Percentiles rank a stretch among this genome's conserved stretches.
phyloP scores from a whole-genome alignment of 306 rosid species.

The Castanea crenata region DNA sequence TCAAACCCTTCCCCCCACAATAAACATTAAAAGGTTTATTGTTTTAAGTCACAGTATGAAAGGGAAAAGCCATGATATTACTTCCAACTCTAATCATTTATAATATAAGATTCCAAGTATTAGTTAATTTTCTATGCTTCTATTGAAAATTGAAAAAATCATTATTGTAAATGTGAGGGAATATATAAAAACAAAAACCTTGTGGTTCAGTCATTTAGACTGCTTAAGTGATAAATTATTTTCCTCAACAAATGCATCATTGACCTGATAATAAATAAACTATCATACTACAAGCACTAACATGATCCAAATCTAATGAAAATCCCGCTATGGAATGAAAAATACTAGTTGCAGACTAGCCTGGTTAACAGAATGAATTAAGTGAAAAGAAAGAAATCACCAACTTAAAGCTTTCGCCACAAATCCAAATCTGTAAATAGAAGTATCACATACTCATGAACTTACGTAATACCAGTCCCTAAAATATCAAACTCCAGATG shows the following conservation, averaged over 20 bases:
- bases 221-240: neutral
- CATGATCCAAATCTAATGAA: neutral
- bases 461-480: slow-evolving; percentile 66
- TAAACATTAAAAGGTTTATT: neutral
- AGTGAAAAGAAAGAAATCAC: neutral
- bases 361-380: neutral
- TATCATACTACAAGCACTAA: neutral
- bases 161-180: neutral
- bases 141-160: neutral
- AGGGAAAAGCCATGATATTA: neutral
- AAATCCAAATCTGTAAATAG: neutral
- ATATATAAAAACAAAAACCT: neutral
- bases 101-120: neutral
- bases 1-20: neutral
- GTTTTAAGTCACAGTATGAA: neutral
- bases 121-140: neutral
- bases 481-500: slow-evolving; percentile 83
- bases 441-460: slow-evolving; percentile 17
- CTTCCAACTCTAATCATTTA: neutral
- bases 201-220: neutral
- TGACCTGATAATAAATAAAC: neutral
- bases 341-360: neutral
- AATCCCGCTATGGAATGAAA: neutral
- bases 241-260: neutral
- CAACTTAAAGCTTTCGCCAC: neutral